Conservation (phyloP, 1,284 basidiomycete species). For the Pseudozyma flocculosa region DNA sequence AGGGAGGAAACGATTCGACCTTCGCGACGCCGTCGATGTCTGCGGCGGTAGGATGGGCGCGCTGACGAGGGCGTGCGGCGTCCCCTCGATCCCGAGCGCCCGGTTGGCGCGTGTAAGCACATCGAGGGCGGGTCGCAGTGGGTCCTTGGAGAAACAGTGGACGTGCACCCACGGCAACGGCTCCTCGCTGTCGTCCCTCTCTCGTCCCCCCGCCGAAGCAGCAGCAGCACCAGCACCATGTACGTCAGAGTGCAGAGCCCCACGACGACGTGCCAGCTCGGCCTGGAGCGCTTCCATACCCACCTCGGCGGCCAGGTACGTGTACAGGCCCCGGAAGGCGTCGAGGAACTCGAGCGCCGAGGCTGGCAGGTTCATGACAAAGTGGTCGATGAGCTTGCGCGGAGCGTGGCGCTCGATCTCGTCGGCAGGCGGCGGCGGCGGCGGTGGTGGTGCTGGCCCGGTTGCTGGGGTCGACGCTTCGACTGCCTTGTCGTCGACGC, state of each 20-base stretch:
- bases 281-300: slow-evolving; percentile 56
- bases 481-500: too few species aligned
- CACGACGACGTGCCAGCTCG: slow-evolving; percentile 19
- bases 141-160: slow-evolving; percentile 90
- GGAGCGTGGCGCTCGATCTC: slow-evolving; percentile 1
- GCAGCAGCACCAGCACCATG: too few species aligned
- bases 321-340: slow-evolving; percentile 76
- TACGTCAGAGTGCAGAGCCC: too few species aligned
- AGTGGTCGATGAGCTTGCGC: slow-evolving; percentile 65
- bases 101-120: slow-evolving; percentile 44
- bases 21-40: not conserved
- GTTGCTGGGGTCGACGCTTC: too few species aligned
- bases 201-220: too few species aligned
- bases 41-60: slow-evolving; percentile 17
- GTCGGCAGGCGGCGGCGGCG: not conserved
- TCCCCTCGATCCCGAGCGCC: slow-evolving; percentile 17
- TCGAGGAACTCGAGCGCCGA: slow-evolving; percentile 86
- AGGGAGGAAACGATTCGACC: not conserved
- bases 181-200: slow-evolving; percentile 4
- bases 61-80: slow-evolving; percentile 3
- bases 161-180: slow-evolving; percentile 85
- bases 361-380: slow-evolving; percentile 96
- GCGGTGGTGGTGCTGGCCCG: too few species aligned
- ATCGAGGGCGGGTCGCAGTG: slow-evolving; percentile 41
- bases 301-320: slow-evolving; percentile 57